Percentiles rank a stretch among this genome's conserved stretches.
Evolutionary conservation across 140 eudicot genomes (phyloP).

Genomic region (Cichorium intybus): DNA sequence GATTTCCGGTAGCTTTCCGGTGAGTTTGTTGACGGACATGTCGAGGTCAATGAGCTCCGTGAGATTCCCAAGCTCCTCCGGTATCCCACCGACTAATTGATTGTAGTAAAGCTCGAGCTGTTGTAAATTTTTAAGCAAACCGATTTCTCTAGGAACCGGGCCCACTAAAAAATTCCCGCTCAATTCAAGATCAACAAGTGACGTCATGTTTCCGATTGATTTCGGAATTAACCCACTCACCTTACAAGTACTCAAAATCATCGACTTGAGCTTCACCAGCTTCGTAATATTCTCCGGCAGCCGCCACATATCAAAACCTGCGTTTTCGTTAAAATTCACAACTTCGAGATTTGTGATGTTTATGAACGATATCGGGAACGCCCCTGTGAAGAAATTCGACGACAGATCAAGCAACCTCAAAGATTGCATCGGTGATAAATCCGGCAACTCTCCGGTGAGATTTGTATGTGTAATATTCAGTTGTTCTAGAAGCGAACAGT

Average conservation of each 20-base stretch:
- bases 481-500: constrained; percentile 53
- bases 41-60: constrained; percentile 58
- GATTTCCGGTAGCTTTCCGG: constrained; percentile 44
- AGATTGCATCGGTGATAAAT: constrained; percentile 49
- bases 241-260: background rate
- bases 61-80: constrained; percentile 61
- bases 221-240: constrained; percentile 44
- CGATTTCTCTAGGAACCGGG: constrained; percentile 53
- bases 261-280: background rate
- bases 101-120: constrained; percentile 66
- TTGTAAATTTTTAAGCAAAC: constrained; percentile 46
- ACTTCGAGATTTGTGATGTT: background rate
- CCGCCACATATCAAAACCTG: background rate
- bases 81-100: constrained; percentile 51
- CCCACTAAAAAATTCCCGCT: constrained; percentile 53
- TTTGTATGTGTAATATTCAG: constrained; percentile 41
- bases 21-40: constrained; percentile 58
- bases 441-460: constrained; percentile 52
- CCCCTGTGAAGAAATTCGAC: constrained; percentile 47
- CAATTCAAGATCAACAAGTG: constrained; percentile 69
- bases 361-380: constrained; percentile 36
- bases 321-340: background rate
- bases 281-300: background rate
- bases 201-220: constrained; percentile 57
- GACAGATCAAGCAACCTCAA: constrained; percentile 57